Evolutionary conservation across 2,329 filamentous ascomycete species (phyloP).

Genomic region (Geosmithia flava): DNA sequence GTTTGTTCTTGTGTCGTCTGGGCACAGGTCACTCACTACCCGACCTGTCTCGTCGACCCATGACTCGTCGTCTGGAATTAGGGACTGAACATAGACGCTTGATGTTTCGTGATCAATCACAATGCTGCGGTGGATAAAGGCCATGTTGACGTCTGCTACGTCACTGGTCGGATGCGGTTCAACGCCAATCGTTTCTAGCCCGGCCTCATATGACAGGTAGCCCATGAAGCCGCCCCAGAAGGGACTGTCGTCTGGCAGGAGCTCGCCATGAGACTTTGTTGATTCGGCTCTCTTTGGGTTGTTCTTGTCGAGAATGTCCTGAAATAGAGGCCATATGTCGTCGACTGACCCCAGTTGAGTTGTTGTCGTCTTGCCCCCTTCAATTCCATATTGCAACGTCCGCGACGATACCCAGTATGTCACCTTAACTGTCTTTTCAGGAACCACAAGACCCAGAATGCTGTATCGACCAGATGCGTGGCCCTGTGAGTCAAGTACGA

Average conservation of each 20-base stretch:
- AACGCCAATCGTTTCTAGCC: conserved; percentile 4
- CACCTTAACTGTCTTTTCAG: conserved; percentile 3
- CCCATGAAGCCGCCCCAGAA: conserved; percentile 8
- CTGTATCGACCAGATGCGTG: conserved; percentile 3
- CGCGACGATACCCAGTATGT: conserved; percentile 2
- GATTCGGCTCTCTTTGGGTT: background rate
- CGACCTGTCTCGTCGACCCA: conserved; percentile 2
- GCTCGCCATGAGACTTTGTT: background rate
- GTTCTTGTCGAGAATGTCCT: conserved; percentile 2
- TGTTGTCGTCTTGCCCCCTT: background rate
- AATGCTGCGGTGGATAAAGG: conserved; percentile 5
- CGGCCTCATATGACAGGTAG: conserved; percentile 7
- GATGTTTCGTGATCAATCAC: conserved; percentile 5
- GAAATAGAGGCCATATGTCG: conserved; percentile 3
- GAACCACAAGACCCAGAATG: conserved; percentile 3
- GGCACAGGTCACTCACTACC: background rate
- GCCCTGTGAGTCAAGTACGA: conserved; percentile 4
- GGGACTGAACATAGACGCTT: conserved; percentile 3
- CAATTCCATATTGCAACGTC: conserved; percentile 1
- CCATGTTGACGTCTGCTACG: conserved; percentile 2
- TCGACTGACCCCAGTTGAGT: conserved; percentile 1
- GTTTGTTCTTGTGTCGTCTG: background rate
- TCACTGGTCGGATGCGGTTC: background rate
- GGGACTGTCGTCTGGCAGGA: conserved; percentile 1
- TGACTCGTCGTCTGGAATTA: conserved; percentile 1